A percentile compares a stretch with the other conserved stretches of the same genome.
These are phyloP conservation scores for Nematocida major DNA, from an alignment of 371 early-diverging fungal species.

Conservation along the genomic window DNA sequence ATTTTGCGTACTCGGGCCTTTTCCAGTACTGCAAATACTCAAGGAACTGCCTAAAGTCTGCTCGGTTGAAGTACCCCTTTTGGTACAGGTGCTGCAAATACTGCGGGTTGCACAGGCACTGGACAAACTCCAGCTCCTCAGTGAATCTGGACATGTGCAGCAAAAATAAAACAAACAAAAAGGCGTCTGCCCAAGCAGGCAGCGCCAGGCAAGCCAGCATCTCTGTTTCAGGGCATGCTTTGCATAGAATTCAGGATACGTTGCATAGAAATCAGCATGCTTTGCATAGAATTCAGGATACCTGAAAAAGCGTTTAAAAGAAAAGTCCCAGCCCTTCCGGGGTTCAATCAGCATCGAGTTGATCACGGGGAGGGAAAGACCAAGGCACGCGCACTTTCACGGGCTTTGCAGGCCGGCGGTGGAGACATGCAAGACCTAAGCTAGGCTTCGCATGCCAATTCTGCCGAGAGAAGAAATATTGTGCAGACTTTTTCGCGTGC, in stretches of 20 bases:
- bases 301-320: no score
- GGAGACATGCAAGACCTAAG: no score
- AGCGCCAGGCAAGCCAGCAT: neutral
- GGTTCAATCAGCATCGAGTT: no score
- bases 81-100: conserved; percentile 62
- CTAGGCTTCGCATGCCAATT: no score
- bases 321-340: no score
- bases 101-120: conserved; percentile 64
- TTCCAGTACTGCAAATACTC: conserved; percentile 62
- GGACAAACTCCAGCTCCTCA: conserved; percentile 64
- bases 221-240: neutral
- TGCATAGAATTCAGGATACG: neutral
- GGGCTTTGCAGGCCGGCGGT: no score
- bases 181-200: neutral
- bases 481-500: no score
- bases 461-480: no score
- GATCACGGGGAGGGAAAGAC: no score
- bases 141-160: conserved; percentile 51
- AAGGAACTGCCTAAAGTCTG: conserved; percentile 59
- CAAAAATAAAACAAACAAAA: conserved; percentile 8
- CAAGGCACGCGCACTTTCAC: no score
- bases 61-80: conserved; percentile 57
- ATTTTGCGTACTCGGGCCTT: conserved; percentile 51
- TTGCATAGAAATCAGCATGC: no score
- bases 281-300: no score